Evolutionary conservation across 129 eudicot genomes (phyloP), one percentile per base, ranked within the genome.

Genomic region (Arctium lappa): DNA sequence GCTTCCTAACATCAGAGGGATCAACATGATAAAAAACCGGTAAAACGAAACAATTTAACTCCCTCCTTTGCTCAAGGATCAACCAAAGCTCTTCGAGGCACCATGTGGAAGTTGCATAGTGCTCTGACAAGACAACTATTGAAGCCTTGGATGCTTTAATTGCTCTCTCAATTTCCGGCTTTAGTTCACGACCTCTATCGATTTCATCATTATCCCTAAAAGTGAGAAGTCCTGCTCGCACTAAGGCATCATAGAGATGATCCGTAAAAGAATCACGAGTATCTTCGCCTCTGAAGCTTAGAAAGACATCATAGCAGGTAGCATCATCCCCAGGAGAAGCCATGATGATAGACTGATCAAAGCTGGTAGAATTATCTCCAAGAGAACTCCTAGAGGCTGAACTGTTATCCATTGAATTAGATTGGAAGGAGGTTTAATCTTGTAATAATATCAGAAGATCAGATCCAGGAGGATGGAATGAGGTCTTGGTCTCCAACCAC

Each of bases 41-140:
- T 0, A 78, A 30, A 36, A 78, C 74, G 29, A 63, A 78, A 78
- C 63, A 73, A 48, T 48, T 75, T 5, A 5, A 13, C 12, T 48
- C 16, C 27, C 3, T 46, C 15, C 32, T 75, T 13, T 77, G 73
- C 32, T 78, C 73, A 1, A 78, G 81, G 81, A 78, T 63, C 62
- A 78, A 63, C 8, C 9, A 63, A 10, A 78, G 81, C 38, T 78
- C 81, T 4, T 63, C 62, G 37, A 78, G 81, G 62, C 81, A 63
- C 81, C 74, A 63, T 78, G 36, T 38, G 7, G 81, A 78, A 13
- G 36, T 78, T 15, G 81, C 81, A 63, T 63, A 78, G 73, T 76
- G 9, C 34, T 53, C 12, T 0, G 80, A 77, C 36, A 77, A n/a
- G 1, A 77, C 53, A 9, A 60, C 50, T 8, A 77, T 60, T n/a